Conservation (phyloP, 345 rosid genomes). For the Eucalyptus camaldulensis region DNA sequence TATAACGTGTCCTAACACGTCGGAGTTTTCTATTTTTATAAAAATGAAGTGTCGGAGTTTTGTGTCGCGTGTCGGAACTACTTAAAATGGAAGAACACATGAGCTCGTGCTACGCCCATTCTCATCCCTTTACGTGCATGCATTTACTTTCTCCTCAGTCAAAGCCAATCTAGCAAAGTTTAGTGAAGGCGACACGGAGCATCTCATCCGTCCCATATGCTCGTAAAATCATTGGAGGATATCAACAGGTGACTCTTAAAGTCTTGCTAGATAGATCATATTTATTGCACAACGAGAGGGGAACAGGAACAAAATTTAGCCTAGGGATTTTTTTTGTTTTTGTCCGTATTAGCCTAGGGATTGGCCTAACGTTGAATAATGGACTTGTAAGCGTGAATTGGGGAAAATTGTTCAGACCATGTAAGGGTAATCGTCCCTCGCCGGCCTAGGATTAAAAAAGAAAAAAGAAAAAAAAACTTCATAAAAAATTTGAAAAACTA, state of each 20-base stretch:
- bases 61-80: accelerated
- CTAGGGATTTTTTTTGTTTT: background rate
- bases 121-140: background rate
- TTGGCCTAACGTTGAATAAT: background rate
- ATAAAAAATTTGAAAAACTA: too few relatives aligned
- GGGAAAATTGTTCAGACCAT: background rate
- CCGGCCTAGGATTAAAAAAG: background rate
- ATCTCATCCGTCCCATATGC: background rate
- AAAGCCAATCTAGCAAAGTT: background rate
- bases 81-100: background rate
- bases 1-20: accelerated
- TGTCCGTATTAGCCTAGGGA: background rate
- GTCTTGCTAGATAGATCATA: background rate
- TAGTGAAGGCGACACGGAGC: background rate
- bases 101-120: background rate
- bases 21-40: too few relatives aligned
- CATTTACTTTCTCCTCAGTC: background rate
- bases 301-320: background rate
- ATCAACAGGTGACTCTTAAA: background rate
- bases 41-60: too few relatives aligned
- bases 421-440: background rate
- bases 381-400: background rate
- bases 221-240: background rate
- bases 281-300: background rate
- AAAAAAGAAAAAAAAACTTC: too few relatives aligned